phyloP scores from a whole-genome alignment of 306 rosid genomes.

The Lupinus albus region DNA sequence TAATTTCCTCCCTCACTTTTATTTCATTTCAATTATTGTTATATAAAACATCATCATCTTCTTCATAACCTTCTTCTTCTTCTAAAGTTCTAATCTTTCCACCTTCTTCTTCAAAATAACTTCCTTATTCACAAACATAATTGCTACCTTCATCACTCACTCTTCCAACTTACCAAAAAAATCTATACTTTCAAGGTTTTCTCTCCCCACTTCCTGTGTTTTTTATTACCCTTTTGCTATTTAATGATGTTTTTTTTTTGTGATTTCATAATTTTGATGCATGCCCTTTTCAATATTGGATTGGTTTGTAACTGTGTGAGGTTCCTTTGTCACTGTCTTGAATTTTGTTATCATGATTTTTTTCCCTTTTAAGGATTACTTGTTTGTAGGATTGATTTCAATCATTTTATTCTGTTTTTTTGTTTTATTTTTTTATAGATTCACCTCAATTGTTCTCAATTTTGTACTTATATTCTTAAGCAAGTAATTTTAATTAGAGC shows the following conservation, averaged over 20 bases:
- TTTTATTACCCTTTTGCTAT: conserved; percentile 40
- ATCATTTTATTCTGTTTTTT: conserved; percentile 19
- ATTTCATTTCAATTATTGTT: too few species aligned
- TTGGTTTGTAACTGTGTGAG: conserved; percentile 31
- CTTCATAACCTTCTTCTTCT: too few species aligned
- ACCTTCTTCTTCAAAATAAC: too few species aligned
- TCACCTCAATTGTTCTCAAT: background rate
- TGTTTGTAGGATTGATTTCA: conserved; percentile 32
- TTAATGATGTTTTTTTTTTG: conserved; percentile 38
- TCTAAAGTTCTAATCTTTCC: too few species aligned
- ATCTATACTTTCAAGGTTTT: too few species aligned
- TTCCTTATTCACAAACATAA: too few species aligned
- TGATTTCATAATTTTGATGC: conserved; percentile 28
- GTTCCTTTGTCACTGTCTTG: conserved; percentile 38
- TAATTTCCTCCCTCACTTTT: too few species aligned
- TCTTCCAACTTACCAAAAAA: too few species aligned
- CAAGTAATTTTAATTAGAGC: conserved; percentile 6
- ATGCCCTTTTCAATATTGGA: conserved; percentile 40
- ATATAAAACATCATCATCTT: too few species aligned
- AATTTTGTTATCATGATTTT: conserved; percentile 9
- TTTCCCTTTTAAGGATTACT: conserved; percentile 18
- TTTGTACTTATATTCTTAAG: conserved; percentile 16
- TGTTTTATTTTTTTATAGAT: background rate
- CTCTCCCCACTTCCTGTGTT: too few species aligned
- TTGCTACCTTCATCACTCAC: too few species aligned